Conservation (phyloP, 1,139 yeast species). For the Keqinozyma sinolaborantium region DNA sequence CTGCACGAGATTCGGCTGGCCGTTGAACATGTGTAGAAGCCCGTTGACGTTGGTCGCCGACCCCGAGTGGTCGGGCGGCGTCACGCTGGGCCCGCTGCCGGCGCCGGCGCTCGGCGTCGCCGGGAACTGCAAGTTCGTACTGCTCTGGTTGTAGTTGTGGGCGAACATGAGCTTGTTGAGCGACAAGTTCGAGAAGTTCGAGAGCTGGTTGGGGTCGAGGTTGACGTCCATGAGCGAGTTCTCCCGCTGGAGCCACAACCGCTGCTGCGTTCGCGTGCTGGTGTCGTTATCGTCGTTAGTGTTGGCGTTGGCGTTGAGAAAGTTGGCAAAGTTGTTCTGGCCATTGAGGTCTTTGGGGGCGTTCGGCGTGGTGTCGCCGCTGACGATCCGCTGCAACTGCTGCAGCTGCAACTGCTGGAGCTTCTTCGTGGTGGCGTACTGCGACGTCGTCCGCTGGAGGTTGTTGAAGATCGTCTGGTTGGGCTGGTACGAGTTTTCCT, state of each 20-base stretch:
- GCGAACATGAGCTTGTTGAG: slow-evolving; percentile 47
- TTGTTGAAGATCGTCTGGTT: slow-evolving; percentile 44
- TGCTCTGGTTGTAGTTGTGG: slow-evolving; percentile 26
- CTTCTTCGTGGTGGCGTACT: slow-evolving; percentile 24
- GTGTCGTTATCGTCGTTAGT: slow-evolving; percentile 10
- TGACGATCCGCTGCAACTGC: slow-evolving; percentile 4
- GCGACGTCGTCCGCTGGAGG: slow-evolving; percentile 38
- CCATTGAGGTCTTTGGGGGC: slow-evolving; percentile 15
- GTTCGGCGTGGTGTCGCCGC: slow-evolving; percentile 9
- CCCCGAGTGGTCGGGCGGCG: slow-evolving; percentile 7
- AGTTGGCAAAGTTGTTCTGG: slow-evolving; percentile 30
- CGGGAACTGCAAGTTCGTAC: slow-evolving; percentile 19
- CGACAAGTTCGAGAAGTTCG: slow-evolving; percentile 42
- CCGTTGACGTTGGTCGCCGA: slow-evolving; percentile 26
- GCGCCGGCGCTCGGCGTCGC: slow-evolving; percentile 7
- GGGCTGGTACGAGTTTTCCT: slow-evolving; percentile 41
- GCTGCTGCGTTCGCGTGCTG: slow-evolving; percentile 64
- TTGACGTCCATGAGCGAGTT: slow-evolving; percentile 60
- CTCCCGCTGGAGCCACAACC: slow-evolving; percentile 80
- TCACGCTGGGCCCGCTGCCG: background rate
- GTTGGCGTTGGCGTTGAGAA: slow-evolving; percentile 17
- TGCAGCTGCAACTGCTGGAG: slow-evolving; percentile 12
- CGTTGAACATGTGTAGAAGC: slow-evolving; percentile 28
- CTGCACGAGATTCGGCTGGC: slow-evolving; percentile 49
- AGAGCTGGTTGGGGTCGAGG: slow-evolving; percentile 28